Evolutionary conservation across 2,329 filamentous ascomycete species (phyloP).

Genomic region (Fusarium nisikadoi): DNA sequence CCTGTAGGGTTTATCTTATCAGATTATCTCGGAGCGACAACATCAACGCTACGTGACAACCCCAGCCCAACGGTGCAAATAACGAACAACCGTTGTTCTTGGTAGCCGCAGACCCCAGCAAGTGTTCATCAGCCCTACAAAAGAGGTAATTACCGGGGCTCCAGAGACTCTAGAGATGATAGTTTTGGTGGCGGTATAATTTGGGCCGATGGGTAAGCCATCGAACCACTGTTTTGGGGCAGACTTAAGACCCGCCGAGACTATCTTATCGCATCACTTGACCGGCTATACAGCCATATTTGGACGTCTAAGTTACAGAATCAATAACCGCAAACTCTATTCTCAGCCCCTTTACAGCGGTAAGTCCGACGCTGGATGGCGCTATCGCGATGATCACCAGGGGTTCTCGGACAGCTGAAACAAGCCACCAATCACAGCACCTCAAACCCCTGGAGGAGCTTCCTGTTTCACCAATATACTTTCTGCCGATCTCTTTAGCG

Average conservation of each 20-base stretch:
- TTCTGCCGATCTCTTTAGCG: not conserved
- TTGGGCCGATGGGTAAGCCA: not conserved
- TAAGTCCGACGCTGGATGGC: not conserved
- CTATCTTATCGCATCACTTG: not conserved
- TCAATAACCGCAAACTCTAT: not conserved
- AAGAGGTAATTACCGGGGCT: not conserved
- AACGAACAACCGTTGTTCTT: too few relatives aligned
- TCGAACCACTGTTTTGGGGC: not conserved
- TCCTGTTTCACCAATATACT: not conserved
- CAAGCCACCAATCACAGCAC: not conserved
- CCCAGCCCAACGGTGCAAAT: not conserved
- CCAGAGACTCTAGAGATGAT: rapidly evolving
- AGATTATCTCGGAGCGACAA: not conserved
- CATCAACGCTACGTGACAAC: not conserved
- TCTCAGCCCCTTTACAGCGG: not conserved
- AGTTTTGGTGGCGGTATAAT: not conserved
- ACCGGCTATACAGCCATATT: not conserved
- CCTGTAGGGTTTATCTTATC: not conserved
- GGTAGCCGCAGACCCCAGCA: too few relatives aligned
- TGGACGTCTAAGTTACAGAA: not conserved
- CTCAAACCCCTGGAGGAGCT: not conserved
- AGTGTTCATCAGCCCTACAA: not conserved
- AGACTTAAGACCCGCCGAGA: not conserved
- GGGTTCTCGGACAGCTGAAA: not conserved
- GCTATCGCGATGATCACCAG: not conserved